Percentiles rank a stretch among this genome's conserved stretches.
Evolutionary conservation across 345 rosid genomes (phyloP).

Genomic region (Salix exigua): DNA sequence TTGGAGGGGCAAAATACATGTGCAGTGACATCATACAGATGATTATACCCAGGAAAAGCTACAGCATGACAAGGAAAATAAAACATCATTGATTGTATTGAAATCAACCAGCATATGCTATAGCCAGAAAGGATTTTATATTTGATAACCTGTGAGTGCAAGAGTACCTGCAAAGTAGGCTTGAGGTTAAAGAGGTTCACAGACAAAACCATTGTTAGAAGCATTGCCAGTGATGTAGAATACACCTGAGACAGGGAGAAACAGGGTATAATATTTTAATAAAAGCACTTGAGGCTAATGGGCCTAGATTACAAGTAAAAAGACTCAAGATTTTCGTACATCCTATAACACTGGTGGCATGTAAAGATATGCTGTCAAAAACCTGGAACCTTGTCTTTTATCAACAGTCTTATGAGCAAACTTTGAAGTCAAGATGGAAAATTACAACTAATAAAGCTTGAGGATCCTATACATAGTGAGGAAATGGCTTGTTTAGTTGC

Average conservation of each 20-base stretch:
- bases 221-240: constrained; percentile 90
- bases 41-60: constrained; percentile 90
- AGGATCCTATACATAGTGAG: background rate
- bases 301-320: background rate
- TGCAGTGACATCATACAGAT: constrained; percentile 95
- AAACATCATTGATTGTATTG: background rate
- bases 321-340: background rate
- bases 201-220: constrained; percentile 70
- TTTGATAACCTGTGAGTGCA: background rate
- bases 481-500: background rate
- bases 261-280: background rate
- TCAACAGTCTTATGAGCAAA: background rate
- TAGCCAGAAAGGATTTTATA: background rate
- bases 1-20: constrained; percentile 87
- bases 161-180: constrained; percentile 66
- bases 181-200: constrained; percentile 62
- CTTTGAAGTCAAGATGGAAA: background rate
- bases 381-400: background rate
- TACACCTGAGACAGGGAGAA: constrained; percentile 43
- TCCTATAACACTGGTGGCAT: background rate
- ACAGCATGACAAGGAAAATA: constrained; percentile 28
- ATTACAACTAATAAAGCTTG: background rate
- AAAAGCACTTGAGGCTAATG: background rate
- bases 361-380: background rate
- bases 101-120: background rate